Evolutionary conservation across 1,284 basidiomycete genomes (phyloP), one percentile per base, ranked within the genome.

Genomic region (Microbotryum lychnidis-dioicae): DNA sequence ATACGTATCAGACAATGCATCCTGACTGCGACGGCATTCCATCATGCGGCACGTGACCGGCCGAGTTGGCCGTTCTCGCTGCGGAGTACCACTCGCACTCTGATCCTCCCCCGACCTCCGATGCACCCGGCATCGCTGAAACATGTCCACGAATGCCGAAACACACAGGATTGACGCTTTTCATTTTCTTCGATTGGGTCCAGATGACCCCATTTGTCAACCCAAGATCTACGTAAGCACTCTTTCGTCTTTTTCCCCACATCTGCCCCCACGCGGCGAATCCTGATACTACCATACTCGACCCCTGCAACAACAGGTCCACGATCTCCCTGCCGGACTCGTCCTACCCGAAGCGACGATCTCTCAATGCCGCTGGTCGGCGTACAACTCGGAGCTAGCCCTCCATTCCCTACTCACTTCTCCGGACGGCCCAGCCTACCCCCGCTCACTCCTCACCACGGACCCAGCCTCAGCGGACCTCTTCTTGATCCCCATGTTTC

Each of bases 281-380:
- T 42, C 50, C 20, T 20, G 16, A n/a, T 10, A 20, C 20, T 16
- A 7, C 10, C 14, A 8, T 18, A 25, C 23, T 3, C 25, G 18
- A 42, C n/a, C 18, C 1, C 50, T 8, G 3, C 16, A 2, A 7
- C 29, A 3, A 54, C 59, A 66, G 66, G 60, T 67, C 16, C 61
- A 66, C 54, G 45, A 54, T 45, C 56, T 67, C 20, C 66, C 64
- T 27, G 31, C 48, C 10, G 29, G 50, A 10, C 61, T 67, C n/a
- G 47, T 29, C 7, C 56, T 67, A 0, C 56, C 66, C 3, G 44
- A 55, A 2, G n/a, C 50, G 21, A 63, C 62, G 2, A 49, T 61
- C 45, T 45, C 49, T 6, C 61, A 64, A 21, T 63, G 66, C 58
- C 65, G 66, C 54, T 67, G 65, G 66, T 68, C 66, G 51, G 62